These are phyloP conservation scores for Wallacemonas sp. DNA, from an alignment of 208 protist genomes.

Conservation along the genomic window DNA sequence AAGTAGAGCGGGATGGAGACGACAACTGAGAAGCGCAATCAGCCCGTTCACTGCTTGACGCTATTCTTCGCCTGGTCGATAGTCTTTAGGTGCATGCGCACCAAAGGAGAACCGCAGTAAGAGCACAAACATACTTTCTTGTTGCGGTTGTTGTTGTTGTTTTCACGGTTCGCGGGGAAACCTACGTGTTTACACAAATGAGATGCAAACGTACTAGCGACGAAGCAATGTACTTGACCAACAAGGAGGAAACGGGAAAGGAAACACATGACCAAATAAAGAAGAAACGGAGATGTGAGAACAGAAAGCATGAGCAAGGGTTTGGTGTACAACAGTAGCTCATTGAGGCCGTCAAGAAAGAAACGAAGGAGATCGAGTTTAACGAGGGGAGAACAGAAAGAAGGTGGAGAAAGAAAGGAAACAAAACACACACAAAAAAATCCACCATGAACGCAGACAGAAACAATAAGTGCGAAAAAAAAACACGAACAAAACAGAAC, in stretches of 20 bases:
- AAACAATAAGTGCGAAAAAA: conserved; percentile 1
- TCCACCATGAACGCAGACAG: background rate
- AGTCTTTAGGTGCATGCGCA: too few relatives aligned
- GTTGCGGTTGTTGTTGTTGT: too few relatives aligned
- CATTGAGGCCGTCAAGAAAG: background rate
- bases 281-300: background rate
- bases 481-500: background rate
- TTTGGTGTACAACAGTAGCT: background rate
- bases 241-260: background rate
- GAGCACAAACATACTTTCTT: background rate
- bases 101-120: background rate
- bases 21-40: too few relatives aligned
- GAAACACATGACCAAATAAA: conserved; percentile 20
- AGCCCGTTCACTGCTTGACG: too few relatives aligned
- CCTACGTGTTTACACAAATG: too few relatives aligned
- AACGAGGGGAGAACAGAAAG: background rate
- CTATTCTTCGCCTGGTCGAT: too few relatives aligned
- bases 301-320: background rate
- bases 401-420: conserved; percentile 20
- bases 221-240: background rate
- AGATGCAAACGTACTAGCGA: too few relatives aligned
- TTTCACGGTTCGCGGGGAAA: too few relatives aligned
- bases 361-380: conserved; percentile 15
- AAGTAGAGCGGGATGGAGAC: too few relatives aligned
- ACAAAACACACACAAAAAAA: conserved; percentile 12